phyloP scores from a whole-genome alignment of 495 filamentous ascomycete species.

The Tuber borchii region DNA sequence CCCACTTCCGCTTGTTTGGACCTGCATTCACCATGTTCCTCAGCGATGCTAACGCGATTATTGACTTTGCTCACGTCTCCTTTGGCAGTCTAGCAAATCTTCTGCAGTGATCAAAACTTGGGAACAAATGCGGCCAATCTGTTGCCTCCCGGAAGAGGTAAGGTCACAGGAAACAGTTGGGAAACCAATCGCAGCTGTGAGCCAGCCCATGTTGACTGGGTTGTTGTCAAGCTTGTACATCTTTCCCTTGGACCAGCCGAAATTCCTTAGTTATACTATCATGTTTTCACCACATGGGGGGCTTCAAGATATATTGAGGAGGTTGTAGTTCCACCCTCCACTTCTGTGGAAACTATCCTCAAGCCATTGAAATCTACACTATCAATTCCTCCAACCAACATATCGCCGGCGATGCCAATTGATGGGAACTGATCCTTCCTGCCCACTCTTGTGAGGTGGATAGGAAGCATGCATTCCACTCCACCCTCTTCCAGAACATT shows the following conservation, averaged over 20 bases:
- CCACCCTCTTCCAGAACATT: slow-evolving; percentile 43
- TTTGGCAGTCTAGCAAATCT: slow-evolving; percentile 71
- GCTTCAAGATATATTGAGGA: slow-evolving; percentile 61
- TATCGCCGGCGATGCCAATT: slow-evolving; percentile 49
- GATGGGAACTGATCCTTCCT: slow-evolving; percentile 64
- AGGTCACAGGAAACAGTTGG: slow-evolving; percentile 94
- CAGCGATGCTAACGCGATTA: slow-evolving; percentile 53
- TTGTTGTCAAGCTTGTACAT: slow-evolving; percentile 59
- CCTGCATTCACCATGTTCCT: slow-evolving; percentile 68
- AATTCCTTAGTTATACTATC: not conserved
- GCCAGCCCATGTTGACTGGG: slow-evolving; percentile 78
- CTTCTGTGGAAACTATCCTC: slow-evolving; percentile 85
- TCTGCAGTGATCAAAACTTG: slow-evolving; percentile 79
- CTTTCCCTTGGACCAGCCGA: not conserved
- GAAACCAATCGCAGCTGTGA: slow-evolving; percentile 75
- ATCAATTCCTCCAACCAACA: slow-evolving; percentile 47
- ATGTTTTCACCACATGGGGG: slow-evolving; percentile 44
- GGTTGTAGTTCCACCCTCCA: slow-evolving; percentile 77
- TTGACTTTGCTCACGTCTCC: slow-evolving; percentile 76
- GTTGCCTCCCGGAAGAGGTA: slow-evolving; percentile 73
- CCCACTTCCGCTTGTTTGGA: slow-evolving; percentile 75
- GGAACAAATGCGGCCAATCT: slow-evolving; percentile 71
- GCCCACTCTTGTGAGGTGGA: slow-evolving; percentile 67
- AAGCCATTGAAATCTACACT: slow-evolving; percentile 64
- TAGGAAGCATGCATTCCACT: slow-evolving; percentile 64